Conservation (phyloP, 331 rosid species). For the Quercus tomentella region DNA sequence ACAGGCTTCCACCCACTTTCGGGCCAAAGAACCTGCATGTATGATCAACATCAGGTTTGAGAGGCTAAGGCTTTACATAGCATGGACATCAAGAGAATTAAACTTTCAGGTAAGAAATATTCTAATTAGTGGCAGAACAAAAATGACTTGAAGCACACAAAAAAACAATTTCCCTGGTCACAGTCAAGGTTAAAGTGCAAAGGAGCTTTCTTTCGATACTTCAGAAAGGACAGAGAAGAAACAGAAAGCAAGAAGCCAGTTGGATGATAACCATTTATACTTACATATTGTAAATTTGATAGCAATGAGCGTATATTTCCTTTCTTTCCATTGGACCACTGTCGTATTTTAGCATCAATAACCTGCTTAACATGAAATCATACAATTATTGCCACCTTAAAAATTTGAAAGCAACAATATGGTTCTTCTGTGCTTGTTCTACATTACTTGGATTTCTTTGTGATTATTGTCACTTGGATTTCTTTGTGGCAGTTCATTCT, state of each 20-base stretch:
- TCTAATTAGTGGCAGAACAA: background rate
- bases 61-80: background rate
- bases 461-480: conserved; percentile 21
- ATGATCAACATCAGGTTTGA: conserved; percentile 18
- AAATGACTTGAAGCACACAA: conserved; percentile 8
- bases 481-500: conserved; percentile 32
- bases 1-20: conserved; percentile 91
- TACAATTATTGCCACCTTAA: background rate
- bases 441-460: conserved; percentile 61
- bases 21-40: conserved; percentile 81
- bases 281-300: conserved; percentile 87
- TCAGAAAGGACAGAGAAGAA: background rate
- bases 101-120: background rate
- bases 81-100: conserved; percentile 11
- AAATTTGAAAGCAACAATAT: conserved; percentile 3
- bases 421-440: background rate
- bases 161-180: conserved; percentile 12
- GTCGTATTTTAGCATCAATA: conserved; percentile 65
- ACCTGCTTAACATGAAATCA: conserved; percentile 41
- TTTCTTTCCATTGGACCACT: conserved; percentile 95
- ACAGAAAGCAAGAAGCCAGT: background rate
- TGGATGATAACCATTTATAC: conserved; percentile 1
- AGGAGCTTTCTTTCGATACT: conserved; percentile 6
- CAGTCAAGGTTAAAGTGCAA: conserved; percentile 1
- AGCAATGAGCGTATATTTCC: conserved; percentile 89